A percentile compares a stretch with the other conserved stretches of the same genome.
Evolutionary conservation across 208 protist genomes (phyloP).

Genomic region (Leishmania arabica): DNA sequence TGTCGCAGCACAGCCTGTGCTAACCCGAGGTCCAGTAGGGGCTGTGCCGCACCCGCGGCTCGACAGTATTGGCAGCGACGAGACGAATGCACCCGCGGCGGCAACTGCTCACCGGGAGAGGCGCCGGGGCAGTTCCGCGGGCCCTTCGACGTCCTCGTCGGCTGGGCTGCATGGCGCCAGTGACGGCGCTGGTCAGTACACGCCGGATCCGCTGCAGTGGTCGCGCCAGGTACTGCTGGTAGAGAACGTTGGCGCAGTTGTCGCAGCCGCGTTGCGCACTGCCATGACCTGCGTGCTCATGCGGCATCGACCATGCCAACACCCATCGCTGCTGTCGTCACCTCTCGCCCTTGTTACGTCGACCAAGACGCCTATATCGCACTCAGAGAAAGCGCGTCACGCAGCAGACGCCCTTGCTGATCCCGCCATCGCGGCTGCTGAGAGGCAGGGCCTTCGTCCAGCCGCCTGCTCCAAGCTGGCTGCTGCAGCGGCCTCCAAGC

Average conservation of each 20-base stretch:
- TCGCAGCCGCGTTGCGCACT: constrained; percentile 42
- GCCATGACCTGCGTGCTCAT: constrained; percentile 29
- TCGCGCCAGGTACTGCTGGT: constrained; percentile 59
- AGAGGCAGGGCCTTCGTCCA: not conserved
- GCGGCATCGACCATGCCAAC: constrained; percentile 5
- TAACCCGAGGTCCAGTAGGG: constrained; percentile 14
- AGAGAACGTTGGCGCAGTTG: constrained; percentile 39
- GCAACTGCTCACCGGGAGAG: not conserved
- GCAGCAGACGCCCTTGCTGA: not conserved
- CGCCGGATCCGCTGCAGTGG: constrained; percentile 45
- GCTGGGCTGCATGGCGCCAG: not conserved
- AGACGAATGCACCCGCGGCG: not conserved
- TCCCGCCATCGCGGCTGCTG: not conserved
- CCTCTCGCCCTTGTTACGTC: not conserved
- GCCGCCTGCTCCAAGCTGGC: not conserved
- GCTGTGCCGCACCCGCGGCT: constrained; percentile 25
- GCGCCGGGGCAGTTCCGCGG: not conserved
- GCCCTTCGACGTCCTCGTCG: not conserved
- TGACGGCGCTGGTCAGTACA: constrained; percentile 4
- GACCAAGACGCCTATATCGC: not conserved
- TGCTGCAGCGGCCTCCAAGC: not conserved
- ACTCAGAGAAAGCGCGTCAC: not conserved
- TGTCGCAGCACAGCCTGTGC: constrained; percentile 1
- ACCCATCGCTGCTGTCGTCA: not conserved
- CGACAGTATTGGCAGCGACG: not conserved